Base-by-base conservation (phyloP, 208 protist genomes). In the Leishmania guyanensis region DNA sequence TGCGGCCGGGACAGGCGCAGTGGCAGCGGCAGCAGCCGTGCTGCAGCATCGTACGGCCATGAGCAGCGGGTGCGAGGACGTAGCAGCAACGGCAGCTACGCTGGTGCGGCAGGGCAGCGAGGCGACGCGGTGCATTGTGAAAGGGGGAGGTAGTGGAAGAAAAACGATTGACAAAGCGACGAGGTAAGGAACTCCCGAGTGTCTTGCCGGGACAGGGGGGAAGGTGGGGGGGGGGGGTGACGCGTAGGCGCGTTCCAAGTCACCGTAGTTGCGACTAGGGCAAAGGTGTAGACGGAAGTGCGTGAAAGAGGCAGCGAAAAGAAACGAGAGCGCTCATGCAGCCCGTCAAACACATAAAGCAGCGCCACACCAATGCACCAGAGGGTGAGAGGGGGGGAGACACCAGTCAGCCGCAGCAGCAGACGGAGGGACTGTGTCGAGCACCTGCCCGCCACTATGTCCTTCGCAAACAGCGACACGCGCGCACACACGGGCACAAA, bases 11-110 rank as follows among this genome's bases (percentile, higher is more conserved):
- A 87, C 65, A 8, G 88, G 81, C 5, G 83, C 81, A 3, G 85
- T 75, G 0, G 86, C 79, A 22, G 88, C 92, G 5, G 90, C 87
- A 10, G 88, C 91, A 33, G 90, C 90, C 22, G 90, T 87, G 80
- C 89, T 90, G 86, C 86, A 90, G 77, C 79, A 85, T 29, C 89
- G 89, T 60, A 75, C 74, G 48, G 84, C 70, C 33, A 78, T 80
- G n/a, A 77, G 78, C 36, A 51, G 48, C 64, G 48, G 64, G 17
- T 26, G 73, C 65, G 74, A 64, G 6, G 77, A 33, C 53, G 46
- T 58, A 14, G 71, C 76, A 58, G 53, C 56, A 5, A 22, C 51
- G 1, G 53, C 73, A 50, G 33, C 29, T 17, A 66, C 60, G 60
- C 60, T 66, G 36, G 50, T 29, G 46, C 56, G 50, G 39, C 46